Percentiles rank a stretch among this genome's conserved stretches.
Evolutionary conservation across 306 rosid species (phyloP).

Genomic region (Trifolium repens): DNA sequence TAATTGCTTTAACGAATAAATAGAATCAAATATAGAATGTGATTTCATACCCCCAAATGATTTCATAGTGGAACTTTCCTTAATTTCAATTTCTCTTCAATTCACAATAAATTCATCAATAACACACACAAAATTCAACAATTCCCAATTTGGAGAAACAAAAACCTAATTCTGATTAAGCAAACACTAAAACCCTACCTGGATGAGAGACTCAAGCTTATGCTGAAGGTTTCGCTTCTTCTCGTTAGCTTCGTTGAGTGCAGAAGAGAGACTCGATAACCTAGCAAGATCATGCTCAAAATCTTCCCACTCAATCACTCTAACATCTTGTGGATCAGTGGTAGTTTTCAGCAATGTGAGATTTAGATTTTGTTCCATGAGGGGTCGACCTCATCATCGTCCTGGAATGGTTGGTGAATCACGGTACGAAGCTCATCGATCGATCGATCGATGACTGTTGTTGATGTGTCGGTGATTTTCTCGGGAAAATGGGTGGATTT

Average conservation of each 20-base stretch:
- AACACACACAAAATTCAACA: conserved; percentile 6
- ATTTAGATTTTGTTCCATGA: conserved; percentile 61
- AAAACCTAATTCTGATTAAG: background rate
- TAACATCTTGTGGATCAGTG: conserved; percentile 57
- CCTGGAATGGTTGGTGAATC: conserved; percentile 45
- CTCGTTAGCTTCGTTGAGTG: conserved; percentile 63
- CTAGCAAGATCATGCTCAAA: conserved; percentile 83
- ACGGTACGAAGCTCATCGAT: conserved; percentile 47
- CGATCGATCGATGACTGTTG: background rate
- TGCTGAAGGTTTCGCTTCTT: conserved; percentile 64
- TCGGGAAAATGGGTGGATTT: conserved; percentile 31
- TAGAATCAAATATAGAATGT: conserved; percentile 1
- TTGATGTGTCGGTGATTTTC: conserved; percentile 41
- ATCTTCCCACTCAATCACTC: conserved; percentile 83
- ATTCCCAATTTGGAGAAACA: background rate
- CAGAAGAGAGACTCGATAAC: conserved; percentile 83
- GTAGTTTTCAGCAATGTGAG: conserved; percentile 38
- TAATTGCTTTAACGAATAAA: background rate
- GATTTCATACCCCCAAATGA: conserved; percentile 25
- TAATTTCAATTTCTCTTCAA: background rate
- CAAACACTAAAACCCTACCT: conserved; percentile 62
- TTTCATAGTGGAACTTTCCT: background rate
- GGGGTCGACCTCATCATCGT: conserved; percentile 84
- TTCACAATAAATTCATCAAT: background rate
- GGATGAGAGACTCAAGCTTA: conserved; percentile 63